Percentiles rank a stretch among this genome's conserved stretches.
Evolutionary conservation across 371 early-diverging fungal species (phyloP).

Genomic region (Funneliformis caledonium): DNA sequence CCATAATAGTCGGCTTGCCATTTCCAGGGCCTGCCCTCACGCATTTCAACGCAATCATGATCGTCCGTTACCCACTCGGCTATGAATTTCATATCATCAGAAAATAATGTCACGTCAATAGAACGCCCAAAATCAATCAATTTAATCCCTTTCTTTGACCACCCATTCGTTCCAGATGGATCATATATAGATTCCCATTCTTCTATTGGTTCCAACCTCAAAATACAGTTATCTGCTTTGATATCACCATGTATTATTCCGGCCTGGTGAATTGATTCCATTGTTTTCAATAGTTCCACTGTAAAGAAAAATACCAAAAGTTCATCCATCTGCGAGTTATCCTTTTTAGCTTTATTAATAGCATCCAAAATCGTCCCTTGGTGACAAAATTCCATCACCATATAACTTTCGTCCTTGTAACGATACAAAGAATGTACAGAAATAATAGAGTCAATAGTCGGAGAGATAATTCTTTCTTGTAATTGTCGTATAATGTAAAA

Average conservation of each 20-base stretch:
- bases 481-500: slow-evolving; percentile 51
- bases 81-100: slow-evolving; percentile 37
- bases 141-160: slow-evolving; percentile 41
- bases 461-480: slow-evolving; percentile 12
- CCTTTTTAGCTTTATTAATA: slow-evolving; percentile 44
- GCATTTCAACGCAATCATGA: slow-evolving; percentile 39
- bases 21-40: slow-evolving; percentile 41
- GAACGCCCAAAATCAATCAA: slow-evolving; percentile 58
- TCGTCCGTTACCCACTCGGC: slow-evolving; percentile 49
- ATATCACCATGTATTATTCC: slow-evolving; percentile 55
- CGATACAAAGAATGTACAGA: slow-evolving; percentile 37
- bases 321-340: slow-evolving; percentile 47
- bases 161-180: slow-evolving; percentile 24
- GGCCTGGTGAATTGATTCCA: slow-evolving; percentile 45
- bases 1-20: slow-evolving; percentile 54
- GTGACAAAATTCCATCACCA: slow-evolving; percentile 45
- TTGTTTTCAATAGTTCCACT: slow-evolving; percentile 43
- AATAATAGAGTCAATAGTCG: slow-evolving; percentile 21
- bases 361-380: slow-evolving; percentile 50
- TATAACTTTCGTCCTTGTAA: slow-evolving; percentile 46
- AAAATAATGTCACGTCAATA: slow-evolving; percentile 46
- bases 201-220: slow-evolving; percentile 35
- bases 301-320: slow-evolving; percentile 47
- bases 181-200: slow-evolving; percentile 28
- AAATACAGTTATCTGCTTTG: slow-evolving; percentile 56